phyloP scores from a whole-genome alignment of 2,329 filamentous ascomycete genomes.

The Huntiella bhutanensis region DNA sequence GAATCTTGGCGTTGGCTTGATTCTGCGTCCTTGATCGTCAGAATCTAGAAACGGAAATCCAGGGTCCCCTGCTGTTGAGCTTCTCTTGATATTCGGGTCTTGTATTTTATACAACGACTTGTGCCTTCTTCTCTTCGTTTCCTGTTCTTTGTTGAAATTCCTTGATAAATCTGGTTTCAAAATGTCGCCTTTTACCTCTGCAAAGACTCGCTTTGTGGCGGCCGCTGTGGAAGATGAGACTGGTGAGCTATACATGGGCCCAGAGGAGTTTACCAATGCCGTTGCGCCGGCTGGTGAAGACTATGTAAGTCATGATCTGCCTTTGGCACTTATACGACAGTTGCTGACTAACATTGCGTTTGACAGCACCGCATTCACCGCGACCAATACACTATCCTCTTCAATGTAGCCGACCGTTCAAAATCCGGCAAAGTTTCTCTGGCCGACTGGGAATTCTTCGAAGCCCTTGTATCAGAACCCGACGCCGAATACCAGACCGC shows the following conservation, averaged over 20 bases:
- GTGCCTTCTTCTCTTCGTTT: too few species aligned
- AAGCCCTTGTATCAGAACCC: constrained; percentile 81
- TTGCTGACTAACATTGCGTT: constrained; percentile 6
- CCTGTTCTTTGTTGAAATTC: background rate
- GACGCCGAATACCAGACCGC: constrained; percentile 98
- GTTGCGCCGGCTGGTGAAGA: constrained; percentile 75
- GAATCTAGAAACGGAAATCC: too few species aligned
- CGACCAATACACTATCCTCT: constrained; percentile 87
- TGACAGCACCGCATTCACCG: constrained; percentile 88
- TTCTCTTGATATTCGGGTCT: too few species aligned
- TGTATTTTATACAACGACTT: too few species aligned
- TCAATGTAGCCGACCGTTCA: constrained; percentile 71
- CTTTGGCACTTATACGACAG: background rate
- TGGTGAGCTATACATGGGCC: constrained; percentile 62
- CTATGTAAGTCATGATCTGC: constrained; percentile 49
- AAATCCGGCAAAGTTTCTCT: constrained; percentile 55
- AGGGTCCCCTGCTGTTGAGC: too few species aligned
- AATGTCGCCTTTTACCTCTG: constrained; percentile 6
- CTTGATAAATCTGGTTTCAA: background rate
- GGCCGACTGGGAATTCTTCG: constrained; percentile 79
- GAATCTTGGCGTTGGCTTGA: too few species aligned
- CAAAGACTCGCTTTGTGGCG: constrained; percentile 52
- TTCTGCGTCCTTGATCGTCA: too few species aligned
- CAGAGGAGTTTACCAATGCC: constrained; percentile 77
- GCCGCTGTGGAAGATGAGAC: constrained; percentile 58